These are phyloP conservation scores for Cubamyces sp. DNA, from an alignment of 768 basidiomycete species.

Conservation along the genomic window DNA sequence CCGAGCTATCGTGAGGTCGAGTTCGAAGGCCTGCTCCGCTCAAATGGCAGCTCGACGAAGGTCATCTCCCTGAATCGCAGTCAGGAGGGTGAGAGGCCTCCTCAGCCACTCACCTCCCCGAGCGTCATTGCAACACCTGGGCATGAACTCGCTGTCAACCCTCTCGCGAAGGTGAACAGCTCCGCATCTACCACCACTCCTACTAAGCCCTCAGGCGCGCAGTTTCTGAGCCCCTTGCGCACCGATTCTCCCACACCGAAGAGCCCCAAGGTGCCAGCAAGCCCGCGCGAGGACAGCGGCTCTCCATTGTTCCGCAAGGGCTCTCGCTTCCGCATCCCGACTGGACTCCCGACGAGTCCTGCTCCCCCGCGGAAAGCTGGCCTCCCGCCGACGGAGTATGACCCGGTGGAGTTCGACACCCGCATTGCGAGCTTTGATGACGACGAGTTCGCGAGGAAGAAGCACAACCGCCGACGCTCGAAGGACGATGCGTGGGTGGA, in stretches of 20 bases:
- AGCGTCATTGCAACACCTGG: slow-evolving; percentile 37
- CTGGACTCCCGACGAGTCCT: slow-evolving; percentile 58
- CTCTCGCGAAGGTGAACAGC: slow-evolving; percentile 9
- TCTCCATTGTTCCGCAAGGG: slow-evolving; percentile 40
- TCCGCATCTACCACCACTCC: not conserved
- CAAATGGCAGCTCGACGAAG: slow-evolving; percentile 49
- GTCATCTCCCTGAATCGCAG: slow-evolving; percentile 38
- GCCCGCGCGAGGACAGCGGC: slow-evolving; percentile 10
- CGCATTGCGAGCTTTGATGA: slow-evolving; percentile 67
- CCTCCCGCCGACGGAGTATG: slow-evolving; percentile 74
- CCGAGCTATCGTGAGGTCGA: slow-evolving; percentile 68
- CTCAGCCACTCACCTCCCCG: slow-evolving; percentile 19
- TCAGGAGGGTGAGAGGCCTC: slow-evolving; percentile 22
- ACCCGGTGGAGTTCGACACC: slow-evolving; percentile 83
- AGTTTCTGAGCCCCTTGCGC: slow-evolving; percentile 19
- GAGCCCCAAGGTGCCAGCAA: not conserved
- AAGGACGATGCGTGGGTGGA: slow-evolving; percentile 87
- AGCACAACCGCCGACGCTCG: slow-evolving; percentile 45
- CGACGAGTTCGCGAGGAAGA: slow-evolving; percentile 43
- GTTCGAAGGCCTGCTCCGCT: slow-evolving; percentile 75
- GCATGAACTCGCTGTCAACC: slow-evolving; percentile 8
- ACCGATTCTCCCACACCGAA: slow-evolving; percentile 17
- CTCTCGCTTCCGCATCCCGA: slow-evolving; percentile 50
- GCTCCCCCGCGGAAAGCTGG: slow-evolving; percentile 51
- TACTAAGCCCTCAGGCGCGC: not conserved